A percentile compares a stretch with the other conserved stretches of the same genome.
phyloP scores from a whole-genome alignment of 2,329 filamentous ascomycete species.

The Aspergillus brunneoviolaceus region DNA sequence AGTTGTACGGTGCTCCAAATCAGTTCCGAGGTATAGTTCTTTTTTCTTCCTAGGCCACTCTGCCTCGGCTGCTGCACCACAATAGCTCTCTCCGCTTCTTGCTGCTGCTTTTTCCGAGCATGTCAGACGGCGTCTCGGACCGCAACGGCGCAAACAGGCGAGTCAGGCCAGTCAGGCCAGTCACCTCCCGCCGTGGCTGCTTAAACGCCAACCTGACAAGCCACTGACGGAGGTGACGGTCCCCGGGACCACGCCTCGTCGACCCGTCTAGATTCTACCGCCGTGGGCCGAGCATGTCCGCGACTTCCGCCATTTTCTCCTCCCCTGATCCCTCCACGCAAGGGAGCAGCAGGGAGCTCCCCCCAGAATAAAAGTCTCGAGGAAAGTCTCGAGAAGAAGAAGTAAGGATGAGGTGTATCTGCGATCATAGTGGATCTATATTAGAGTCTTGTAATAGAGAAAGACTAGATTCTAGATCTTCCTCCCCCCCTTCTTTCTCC shows the following conservation, averaged over 20 bases:
- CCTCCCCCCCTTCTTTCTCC: background rate
- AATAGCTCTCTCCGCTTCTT: background rate
- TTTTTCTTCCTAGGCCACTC: background rate
- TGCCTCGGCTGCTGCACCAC: too few relatives aligned
- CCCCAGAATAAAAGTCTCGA: too few relatives aligned
- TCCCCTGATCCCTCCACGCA: too few relatives aligned
- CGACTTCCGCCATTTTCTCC: background rate
- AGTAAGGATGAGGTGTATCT: background rate
- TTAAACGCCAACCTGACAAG: background rate
- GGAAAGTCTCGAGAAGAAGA: background rate
- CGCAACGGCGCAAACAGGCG: background rate
- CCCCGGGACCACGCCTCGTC: too few relatives aligned
- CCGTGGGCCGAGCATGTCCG: background rate
- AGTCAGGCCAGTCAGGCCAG: background rate
- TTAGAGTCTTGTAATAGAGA: background rate
- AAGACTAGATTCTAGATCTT: background rate
- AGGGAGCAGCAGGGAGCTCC: too few relatives aligned
- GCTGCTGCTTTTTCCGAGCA: background rate
- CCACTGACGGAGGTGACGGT: background rate
- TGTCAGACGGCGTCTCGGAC: background rate
- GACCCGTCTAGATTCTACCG: background rate
- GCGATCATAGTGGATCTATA: background rate
- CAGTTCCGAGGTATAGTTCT: background rate
- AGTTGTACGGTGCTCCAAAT: too few relatives aligned
- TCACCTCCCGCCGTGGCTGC: background rate